Evolutionary conservation across 2,329 filamentous ascomycete genomes (phyloP), one percentile per base, ranked within the genome.

Genomic region (Podosphaera fusca): DNA sequence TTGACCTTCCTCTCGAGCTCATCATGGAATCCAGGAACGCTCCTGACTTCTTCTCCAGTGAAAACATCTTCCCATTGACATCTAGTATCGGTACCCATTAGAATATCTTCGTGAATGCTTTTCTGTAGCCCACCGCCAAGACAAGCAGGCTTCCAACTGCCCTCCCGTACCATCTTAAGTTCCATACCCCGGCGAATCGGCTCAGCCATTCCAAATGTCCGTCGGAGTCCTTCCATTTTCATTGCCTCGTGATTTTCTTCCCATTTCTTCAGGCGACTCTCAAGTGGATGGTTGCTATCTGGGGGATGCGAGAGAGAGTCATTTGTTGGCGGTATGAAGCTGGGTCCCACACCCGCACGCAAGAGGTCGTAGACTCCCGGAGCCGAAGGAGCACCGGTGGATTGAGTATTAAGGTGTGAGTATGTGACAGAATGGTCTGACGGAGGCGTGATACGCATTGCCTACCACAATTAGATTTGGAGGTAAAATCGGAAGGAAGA

Each of bases 11-110:
- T 79, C 80, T 95, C 90, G 81, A 95, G 88, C 79, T 96, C 90
- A 58, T 87, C 83, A 65, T 95, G 88, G 71, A 95, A 82, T 56
- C 82, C 80, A 31, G 82, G 79, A 29, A 40, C 36, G 9, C 36
- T 40, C 35, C 29, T 4, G 33, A 80, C 77, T 70, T 90, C 87
- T 64, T 85, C 83, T 59, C 87, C 87, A 29, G 77, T 80, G 68
- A 84, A 96, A 29, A 98, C 81, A 73, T 96, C 92, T 76, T 98
- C 92, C 92, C 92, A 98, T 7, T 76, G 80, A 64, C 94, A 75
- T 65, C 79, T 83, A 34, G 77, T 73, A 69, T 96, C 92, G 66
- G 81, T 74, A 3, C 88, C 89, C 60, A 76, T 77, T 66, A 98
- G 72, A 61, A 98, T 87, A 69, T 96, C 90, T 74, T 87, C 86